Evolutionary conservation across 352 stramenopile genomes (phyloP).

Genomic region (Phytopythium helicoides): DNA sequence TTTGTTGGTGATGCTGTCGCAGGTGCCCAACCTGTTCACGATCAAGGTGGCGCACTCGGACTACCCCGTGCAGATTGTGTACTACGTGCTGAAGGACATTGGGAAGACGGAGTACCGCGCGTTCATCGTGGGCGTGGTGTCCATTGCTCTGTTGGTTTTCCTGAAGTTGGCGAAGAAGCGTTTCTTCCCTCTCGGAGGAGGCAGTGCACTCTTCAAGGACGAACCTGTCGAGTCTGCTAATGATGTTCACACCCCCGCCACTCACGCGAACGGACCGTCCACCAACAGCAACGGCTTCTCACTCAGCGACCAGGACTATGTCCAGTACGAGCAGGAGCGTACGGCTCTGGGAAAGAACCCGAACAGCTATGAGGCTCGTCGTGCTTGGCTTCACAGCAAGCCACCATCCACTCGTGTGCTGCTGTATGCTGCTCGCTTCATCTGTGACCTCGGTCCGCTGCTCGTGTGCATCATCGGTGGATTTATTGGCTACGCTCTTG

Average conservation of each 20-base stretch:
- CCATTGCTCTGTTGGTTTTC: constrained; percentile 14
- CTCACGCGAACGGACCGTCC: too few species aligned
- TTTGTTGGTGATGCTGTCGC: constrained; percentile 87
- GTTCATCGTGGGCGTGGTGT: constrained; percentile 10
- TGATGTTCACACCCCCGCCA: too few species aligned
- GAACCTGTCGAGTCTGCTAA: background rate
- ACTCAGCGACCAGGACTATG: constrained; percentile 13
- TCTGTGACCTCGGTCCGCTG: constrained; percentile 62
- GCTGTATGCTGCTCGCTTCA: constrained; percentile 31
- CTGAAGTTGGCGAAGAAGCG: constrained; percentile 20
- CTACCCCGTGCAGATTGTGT: constrained; percentile 58
- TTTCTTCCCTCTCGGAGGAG: constrained; percentile 15
- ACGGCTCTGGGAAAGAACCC: constrained; percentile 1
- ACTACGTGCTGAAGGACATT: constrained; percentile 52
- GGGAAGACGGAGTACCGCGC: constrained; percentile 49
- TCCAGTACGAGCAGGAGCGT: constrained; percentile 24
- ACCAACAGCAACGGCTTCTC: background rate
- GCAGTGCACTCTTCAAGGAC: constrained; percentile 12
- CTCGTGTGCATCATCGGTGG: constrained; percentile 73
- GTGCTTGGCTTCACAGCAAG: background rate
- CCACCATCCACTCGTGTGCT: constrained; percentile 13
- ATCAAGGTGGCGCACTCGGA: constrained; percentile 76
- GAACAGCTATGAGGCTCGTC: constrained; percentile 1
- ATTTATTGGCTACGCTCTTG: constrained; percentile 38
- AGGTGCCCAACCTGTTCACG: constrained; percentile 81